These are phyloP conservation scores for Argentina anserina DNA, from an alignment of 306 rosid genomes.

Conservation along the genomic window DNA sequence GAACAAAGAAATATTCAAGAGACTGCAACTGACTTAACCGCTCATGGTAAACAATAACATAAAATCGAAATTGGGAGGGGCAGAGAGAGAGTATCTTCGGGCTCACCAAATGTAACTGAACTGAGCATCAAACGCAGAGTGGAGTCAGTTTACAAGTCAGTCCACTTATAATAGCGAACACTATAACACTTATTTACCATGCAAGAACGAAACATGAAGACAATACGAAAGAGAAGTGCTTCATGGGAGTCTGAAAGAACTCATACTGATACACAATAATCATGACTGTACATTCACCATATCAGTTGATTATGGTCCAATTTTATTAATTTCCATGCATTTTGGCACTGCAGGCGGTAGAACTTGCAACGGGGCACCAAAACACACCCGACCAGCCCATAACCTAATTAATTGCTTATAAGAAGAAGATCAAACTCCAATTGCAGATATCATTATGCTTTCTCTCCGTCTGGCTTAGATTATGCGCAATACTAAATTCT, in stretches of 20 bases:
- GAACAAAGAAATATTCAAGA: neutral
- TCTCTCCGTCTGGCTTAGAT: neutral
- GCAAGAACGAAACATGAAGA: neutral
- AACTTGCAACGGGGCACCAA: neutral
- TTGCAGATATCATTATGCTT: neutral
- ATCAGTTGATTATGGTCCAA: neutral
- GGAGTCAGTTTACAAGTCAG: neutral
- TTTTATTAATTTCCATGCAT: neutral
- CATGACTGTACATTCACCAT: neutral
- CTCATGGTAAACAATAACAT: neutral
- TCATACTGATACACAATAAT: neutral
- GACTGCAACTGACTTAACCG: neutral
- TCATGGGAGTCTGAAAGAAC: neutral
- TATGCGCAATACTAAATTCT: neutral
- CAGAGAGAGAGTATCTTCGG: neutral
- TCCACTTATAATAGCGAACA: neutral
- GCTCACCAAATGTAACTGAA: conserved; percentile 29
- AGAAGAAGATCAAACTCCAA: neutral
- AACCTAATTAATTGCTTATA: neutral
- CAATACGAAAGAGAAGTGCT: neutral
- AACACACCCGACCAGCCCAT: neutral
- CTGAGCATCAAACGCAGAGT: conserved; percentile 32
- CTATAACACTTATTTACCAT: neutral
- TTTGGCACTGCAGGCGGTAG: neutral
- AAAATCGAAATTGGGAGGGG: neutral